Evolutionary conservation across 164 flowering plant genomes (phyloP), one percentile per base, ranked within the genome.

Genomic region (Cinnamomum micranthum): DNA sequence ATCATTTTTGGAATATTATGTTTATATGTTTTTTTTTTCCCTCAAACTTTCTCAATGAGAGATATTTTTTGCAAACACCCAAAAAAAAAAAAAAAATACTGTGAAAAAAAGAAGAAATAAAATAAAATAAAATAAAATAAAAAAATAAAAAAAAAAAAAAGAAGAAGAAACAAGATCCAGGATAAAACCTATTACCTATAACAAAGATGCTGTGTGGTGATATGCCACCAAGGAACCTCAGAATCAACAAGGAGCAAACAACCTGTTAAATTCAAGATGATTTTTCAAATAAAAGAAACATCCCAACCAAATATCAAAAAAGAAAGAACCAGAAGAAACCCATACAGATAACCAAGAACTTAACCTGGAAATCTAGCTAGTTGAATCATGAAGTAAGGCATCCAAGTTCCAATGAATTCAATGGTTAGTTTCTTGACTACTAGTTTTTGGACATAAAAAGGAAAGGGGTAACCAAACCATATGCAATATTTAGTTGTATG

Each of bases 141-240:
- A n/a, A n/a, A n/a, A n/a, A n/a, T n/a, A 27, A 27, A 13, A 11
- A 52, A 52, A 52, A 52, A 25, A 25, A 25, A 25, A 55, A 3
- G 0, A 10, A 19, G 60, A 55, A 4, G 5, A 55, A 4, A 55
- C 6, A 55, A 55, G 17, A 15, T 55, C 60, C 60, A 17, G 17
- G 6, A 55, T 20, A 15, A 31, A 55, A 19, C 60, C 60, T 55
- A 55, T 31, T 70, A 94, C 97, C 97, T 78, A 81, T 80, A 3
- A 79, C 51, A 80, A 85, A 89, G 68, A 88, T 69, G 50, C 72
- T 82, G 72, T 74, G 88, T 66, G 86, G 59, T 67, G 97, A 83
- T 60, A 85, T 65, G 20, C 87, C 72, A 75, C 95, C 97, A 77
- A 91, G 82, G 78, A 91, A 79, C 81, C 91, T 83, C 65, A 88